These are phyloP conservation scores for Tetrahymena elliotti DNA, from an alignment of 73 alveolate species.

Conservation along the genomic window DNA sequence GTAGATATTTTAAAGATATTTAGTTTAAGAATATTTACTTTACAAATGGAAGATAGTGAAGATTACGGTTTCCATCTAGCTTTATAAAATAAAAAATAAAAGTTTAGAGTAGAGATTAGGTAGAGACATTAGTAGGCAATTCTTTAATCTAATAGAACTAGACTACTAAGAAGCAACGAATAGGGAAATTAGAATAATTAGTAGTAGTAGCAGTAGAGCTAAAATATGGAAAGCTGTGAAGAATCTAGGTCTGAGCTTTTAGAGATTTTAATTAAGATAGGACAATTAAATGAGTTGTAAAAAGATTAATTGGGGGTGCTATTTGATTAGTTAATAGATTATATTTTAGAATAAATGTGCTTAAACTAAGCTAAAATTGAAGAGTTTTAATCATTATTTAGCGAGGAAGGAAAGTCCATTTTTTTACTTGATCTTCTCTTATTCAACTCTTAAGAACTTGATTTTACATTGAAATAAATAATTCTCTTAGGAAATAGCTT, in stretches of 20 bases:
- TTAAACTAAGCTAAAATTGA: neutral
- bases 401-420: neutral
- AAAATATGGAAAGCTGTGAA: neutral
- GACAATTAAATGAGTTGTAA: neutral
- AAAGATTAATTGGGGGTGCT: neutral
- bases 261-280: neutral
- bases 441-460: neutral
- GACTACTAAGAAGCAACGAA: neutral
- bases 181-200: neutral
- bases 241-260: neutral
- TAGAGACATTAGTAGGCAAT: neutral
- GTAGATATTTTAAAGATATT: neutral
- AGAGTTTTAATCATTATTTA: neutral
- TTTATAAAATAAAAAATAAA: neutral
- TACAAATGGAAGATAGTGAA: neutral
- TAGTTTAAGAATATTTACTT: too few relatives aligned
- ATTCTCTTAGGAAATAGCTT: neutral
- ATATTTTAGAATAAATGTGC: neutral
- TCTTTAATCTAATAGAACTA: neutral
- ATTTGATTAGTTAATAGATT: neutral
- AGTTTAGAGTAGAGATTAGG: neutral
- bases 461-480: neutral
- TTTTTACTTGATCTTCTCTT: neutral
- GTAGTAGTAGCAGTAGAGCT: neutral
- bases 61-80: neutral